A percentile compares a stretch with the other conserved stretches of the same genome.
Conservation (phyloP, 331 rosid species). For the Arachis monticola region DNA sequence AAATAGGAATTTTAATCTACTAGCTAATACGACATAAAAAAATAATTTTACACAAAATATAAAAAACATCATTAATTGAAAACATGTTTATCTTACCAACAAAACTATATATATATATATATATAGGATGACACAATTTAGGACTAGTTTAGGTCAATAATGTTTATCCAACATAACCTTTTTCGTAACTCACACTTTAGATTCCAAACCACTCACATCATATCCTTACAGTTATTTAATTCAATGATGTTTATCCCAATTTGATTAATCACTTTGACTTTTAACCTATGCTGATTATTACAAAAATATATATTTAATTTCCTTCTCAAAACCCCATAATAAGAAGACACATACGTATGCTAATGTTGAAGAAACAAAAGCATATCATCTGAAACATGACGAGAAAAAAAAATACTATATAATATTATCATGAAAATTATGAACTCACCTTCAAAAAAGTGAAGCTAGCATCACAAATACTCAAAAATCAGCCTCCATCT, state of each 20-base stretch:
- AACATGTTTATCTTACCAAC: too few relatives aligned
- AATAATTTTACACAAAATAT: too few relatives aligned
- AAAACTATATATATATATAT: too few relatives aligned
- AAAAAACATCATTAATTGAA: too few relatives aligned
- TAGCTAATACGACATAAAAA: too few relatives aligned
- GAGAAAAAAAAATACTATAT: background rate
- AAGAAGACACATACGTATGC: background rate
- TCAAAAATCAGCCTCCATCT: background rate
- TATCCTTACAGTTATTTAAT: background rate
- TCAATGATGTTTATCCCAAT: constrained; percentile 15
- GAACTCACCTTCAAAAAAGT: constrained; percentile 46
- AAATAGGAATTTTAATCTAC: too few relatives aligned
- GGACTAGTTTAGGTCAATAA: constrained; percentile 16
- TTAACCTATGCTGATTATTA: background rate
- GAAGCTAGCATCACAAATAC: constrained; percentile 9
- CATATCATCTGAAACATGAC: background rate
- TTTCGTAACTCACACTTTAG: constrained; percentile 13
- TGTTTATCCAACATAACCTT: constrained; percentile 23
- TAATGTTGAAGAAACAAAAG: constrained; percentile 1
- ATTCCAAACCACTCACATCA: constrained; percentile 19
- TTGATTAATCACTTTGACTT: constrained; percentile 25
- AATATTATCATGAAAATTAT: background rate
- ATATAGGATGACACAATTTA: background rate
- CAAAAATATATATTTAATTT: background rate
- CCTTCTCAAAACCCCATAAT: background rate